Evolutionary conservation across 169 alveolate genomes (phyloP).

Genomic region (Plasmodium relictum): DNA sequence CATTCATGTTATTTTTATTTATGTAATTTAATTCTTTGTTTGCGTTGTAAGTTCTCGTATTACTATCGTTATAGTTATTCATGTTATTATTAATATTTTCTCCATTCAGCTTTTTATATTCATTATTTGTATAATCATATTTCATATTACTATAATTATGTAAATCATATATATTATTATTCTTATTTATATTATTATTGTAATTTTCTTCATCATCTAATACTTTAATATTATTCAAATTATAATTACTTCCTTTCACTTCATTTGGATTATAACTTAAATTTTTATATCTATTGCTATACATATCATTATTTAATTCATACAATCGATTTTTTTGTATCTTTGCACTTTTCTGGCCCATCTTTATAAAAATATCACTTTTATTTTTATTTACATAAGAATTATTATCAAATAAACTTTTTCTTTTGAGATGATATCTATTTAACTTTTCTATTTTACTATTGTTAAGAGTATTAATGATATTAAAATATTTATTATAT

Average conservation of each 20-base stretch:
- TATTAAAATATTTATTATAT: slow-evolving; percentile 36
- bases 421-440: not conserved
- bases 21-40: not conserved
- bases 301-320: slow-evolving; percentile 36
- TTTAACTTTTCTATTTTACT: not conserved
- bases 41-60: not conserved
- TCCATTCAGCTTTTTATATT: not conserved
- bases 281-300: slow-evolving; percentile 32
- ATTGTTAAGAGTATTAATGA: not conserved
- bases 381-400: slow-evolving; percentile 11
- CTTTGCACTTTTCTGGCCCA: slow-evolving; percentile 58
- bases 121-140: not conserved
- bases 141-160: not conserved
- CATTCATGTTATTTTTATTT: not conserved
- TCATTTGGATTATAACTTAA: slow-evolving; percentile 24
- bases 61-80: not conserved
- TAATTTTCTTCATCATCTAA: slow-evolving; percentile 48
- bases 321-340: slow-evolving; percentile 21
- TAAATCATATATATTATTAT: not conserved
- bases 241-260: slow-evolving; percentile 5
- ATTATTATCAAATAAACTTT: not conserved
- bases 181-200: not conserved
- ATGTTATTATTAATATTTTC: not conserved
- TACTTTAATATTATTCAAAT: slow-evolving; percentile 41
- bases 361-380: not conserved